Base-by-base conservation (phyloP, 2,329 filamentous ascomycete genomes). In the Penicillium sp. region DNA sequence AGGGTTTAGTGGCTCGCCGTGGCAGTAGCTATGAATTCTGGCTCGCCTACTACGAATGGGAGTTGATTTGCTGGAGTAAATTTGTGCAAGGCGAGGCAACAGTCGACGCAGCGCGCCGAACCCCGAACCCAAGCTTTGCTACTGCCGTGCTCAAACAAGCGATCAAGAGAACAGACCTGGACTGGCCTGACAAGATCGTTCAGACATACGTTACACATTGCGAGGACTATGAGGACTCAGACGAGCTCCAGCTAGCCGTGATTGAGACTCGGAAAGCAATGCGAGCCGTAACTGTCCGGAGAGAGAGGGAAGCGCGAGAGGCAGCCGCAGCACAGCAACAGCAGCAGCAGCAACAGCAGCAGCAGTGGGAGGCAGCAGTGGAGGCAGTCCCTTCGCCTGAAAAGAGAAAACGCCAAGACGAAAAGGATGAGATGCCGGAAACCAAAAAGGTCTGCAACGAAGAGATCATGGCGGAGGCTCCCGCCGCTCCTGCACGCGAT, bases 21-120 rank as follows among this genome's bases (percentile, higher is more conserved):
- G 86, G 87, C 31, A 85, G 91, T 65, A 92, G 87, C 65, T 92
- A 92, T 69, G 91, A 96, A 66, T 97, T 97, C 72, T 99, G 94
- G 94, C 82, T 92, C 54, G 86, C 87, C 43, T 97, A 91, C 74
- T 97, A 97, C 75, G 81, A 88, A 52, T 97, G 92, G 89, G 94
- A 97, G 75, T 88, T 97, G 81, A 82, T 89, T 57, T 77, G 82
- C n/a, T 87, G 84, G 82, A 79, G 81, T 57, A 83, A 81, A 60
- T 81, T 85, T 57, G 79, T 81, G 2, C 78, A 83, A 48, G 76
- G 77, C 10, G 82, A 82, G 50, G 74, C 76, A 31, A 80, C 81
- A 16, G 78, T 79, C 68, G 79, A 81, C 53, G 83, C 80, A 54
- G 75, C 77, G 36, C 78, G 82, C 57, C 84, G 83, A 8, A 78